Evolutionary conservation across 176 grass and related monocot species (phyloP), one percentile per base, ranked within the genome.

Genomic region (Puya raimondii): DNA sequence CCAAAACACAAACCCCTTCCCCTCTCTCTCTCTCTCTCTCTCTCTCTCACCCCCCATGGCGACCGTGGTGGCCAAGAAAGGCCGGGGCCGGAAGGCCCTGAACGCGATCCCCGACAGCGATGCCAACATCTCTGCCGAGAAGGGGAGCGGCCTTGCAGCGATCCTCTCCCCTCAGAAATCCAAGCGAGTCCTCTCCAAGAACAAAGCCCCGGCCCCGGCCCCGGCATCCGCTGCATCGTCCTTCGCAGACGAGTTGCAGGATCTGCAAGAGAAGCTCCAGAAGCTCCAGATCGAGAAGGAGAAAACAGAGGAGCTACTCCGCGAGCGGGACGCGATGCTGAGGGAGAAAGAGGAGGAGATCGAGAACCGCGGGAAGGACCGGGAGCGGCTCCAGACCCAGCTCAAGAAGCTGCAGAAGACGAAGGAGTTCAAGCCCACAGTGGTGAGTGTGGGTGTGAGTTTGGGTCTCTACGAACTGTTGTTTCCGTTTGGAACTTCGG

Each of bases 391-490:
- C 58, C 77, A 92, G 73, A 82, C 79, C 16, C 77, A 92, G 67
- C 59, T 92, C 80, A 83, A 87, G 80, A 97, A 97, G 74, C 72
- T 88, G 42, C 89, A 97, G 74, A 85, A 82, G 58, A 42, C 68
- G 51, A 97, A 97, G 82, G 89, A 86, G 82, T 97, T 97, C 84
- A 92, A 92, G 61, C 94, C 94, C 67, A 92, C 89, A 56, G 72
- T 97, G 94, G 94, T 97, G 81, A 18, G 49, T 26, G 56, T 16
- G 1, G 68, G 33, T 16, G 1, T 72, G 33, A 6, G 33, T 42
- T 0, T 42, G 33, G 33, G 33, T 49, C 29, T 49, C 47, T 48
- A 50, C 11, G 27, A 67, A 48, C 3, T 58, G 11, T 50, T 52
- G 16, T 58, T 2, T 18, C 51, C 20, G 33, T 51, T 71, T 70